Conservation (phyloP, 306 rosid species). For the Fagus crenata region DNA sequence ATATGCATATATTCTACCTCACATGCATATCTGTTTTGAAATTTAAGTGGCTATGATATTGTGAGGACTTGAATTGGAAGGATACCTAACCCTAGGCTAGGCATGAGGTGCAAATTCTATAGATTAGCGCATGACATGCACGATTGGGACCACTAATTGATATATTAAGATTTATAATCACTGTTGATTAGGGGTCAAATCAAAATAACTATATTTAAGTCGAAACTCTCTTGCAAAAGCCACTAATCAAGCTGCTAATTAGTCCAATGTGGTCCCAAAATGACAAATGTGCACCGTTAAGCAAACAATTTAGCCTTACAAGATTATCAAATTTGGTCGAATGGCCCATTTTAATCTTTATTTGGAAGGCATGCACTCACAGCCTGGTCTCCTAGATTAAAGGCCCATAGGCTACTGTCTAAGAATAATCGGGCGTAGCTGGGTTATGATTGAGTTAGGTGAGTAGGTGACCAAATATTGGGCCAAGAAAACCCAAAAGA, state of each 20-base stretch:
- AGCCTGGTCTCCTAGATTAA: no score
- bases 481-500: neutral
- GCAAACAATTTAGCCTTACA: conserved; percentile 20
- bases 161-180: neutral
- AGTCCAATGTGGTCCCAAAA: conserved; percentile 26
- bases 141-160: neutral
- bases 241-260: conserved; percentile 46
- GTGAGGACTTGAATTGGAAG: neutral
- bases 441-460: no score
- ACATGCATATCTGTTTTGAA: no score
- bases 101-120: neutral
- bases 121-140: neutral
- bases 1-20: no score
- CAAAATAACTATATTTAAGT: conserved; percentile 11
- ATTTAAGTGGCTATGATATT: conserved; percentile 11
- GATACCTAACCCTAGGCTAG: conserved; percentile 18
- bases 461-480: neutral
- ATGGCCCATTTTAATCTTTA: neutral
- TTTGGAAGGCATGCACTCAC: no score
- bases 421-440: no score
- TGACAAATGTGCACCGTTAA: conserved; percentile 2
- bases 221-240: conserved; percentile 35
- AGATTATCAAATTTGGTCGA: neutral
- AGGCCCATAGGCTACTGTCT: no score
- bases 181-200: conserved; percentile 28